These are phyloP conservation scores for Alternaria triticina DNA, from an alignment of 2,329 filamentous ascomycete species.

Conservation along the genomic window DNA sequence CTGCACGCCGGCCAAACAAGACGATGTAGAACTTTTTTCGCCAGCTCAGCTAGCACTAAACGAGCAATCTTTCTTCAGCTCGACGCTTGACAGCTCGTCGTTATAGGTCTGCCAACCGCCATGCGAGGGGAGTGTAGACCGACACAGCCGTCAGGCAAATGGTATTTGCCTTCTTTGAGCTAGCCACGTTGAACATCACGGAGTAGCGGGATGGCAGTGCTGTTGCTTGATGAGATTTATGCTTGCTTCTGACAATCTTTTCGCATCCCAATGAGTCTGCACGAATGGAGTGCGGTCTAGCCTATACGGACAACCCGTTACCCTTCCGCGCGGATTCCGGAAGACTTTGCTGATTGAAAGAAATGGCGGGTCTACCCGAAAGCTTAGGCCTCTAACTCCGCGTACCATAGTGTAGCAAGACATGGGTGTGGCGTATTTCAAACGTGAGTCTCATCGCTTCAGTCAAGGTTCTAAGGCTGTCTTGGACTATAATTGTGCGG, in stretches of 20 bases:
- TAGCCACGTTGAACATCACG: constrained; percentile 31
- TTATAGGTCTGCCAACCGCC: constrained; percentile 18
- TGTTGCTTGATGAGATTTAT: constrained; percentile 16
- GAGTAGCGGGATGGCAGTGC: constrained; percentile 19
- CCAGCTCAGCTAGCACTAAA: constrained; percentile 39
- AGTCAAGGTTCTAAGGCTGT: constrained; percentile 9
- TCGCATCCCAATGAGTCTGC: not conserved
- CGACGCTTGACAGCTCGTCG: constrained; percentile 5
- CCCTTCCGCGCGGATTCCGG: constrained; percentile 26
- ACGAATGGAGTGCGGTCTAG: constrained; percentile 3
- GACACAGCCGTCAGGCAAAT: constrained; percentile 20
- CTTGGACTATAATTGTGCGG: constrained; percentile 23
- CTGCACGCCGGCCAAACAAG: constrained; percentile 39
- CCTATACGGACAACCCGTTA: constrained; percentile 4
- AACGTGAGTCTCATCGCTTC: constrained; percentile 17
- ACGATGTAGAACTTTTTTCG: constrained; percentile 21
- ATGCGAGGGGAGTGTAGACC: constrained; percentile 1
- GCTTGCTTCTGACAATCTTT: constrained; percentile 16
- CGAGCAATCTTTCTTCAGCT: constrained; percentile 29
- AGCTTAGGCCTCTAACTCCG: constrained; percentile 19
- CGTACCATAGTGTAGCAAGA: constrained; percentile 18
- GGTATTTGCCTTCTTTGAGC: constrained; percentile 21
- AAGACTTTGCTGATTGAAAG: constrained; percentile 13
- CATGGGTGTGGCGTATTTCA: constrained; percentile 17
- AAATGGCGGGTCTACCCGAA: constrained; percentile 18